Percentiles rank a stretch among this genome's conserved stretches.
Conservation (phyloP, 2,329 filamentous ascomycete species). For the Thielaviopsis ethacetica region DNA sequence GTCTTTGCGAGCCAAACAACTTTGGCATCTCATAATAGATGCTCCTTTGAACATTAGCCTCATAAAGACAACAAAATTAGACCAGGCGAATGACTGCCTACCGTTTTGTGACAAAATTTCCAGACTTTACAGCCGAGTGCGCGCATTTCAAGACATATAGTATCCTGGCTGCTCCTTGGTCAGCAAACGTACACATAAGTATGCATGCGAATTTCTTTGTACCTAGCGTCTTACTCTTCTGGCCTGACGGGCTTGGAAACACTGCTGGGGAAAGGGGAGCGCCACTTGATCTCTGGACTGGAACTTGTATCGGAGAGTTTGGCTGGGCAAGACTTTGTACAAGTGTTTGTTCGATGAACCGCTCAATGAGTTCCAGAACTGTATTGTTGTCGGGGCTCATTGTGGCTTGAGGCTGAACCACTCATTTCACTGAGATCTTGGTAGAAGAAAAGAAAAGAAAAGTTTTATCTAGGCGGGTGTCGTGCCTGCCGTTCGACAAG, state of each 20-base stretch:
- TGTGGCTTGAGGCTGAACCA: not conserved
- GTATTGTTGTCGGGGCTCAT: not conserved
- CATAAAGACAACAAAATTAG: too few species aligned
- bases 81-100: too few species aligned
- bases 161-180: slow-evolving; percentile 29
- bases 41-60: slow-evolving; percentile 36
- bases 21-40: slow-evolving; percentile 65
- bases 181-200: not conserved
- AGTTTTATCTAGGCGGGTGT: not conserved
- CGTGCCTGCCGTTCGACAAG: not conserved
- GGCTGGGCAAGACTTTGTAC: not conserved
- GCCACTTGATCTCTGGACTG: not conserved
- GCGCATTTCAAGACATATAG: slow-evolving; percentile 42
- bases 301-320: not conserved
- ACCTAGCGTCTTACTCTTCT: not conserved
- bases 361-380: not conserved
- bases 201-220: too few species aligned
- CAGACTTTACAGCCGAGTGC: slow-evolving; percentile 40
- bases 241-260: not conserved
- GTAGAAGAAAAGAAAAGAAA: not conserved
- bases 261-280: not conserved
- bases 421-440: too few species aligned
- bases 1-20: slow-evolving; percentile 51
- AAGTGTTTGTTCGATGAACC: slow-evolving; percentile 1
- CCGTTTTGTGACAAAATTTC: slow-evolving; percentile 45